These are phyloP conservation scores for Amaranthus tricolor DNA, from an alignment of 179 eudicot genomes.

Conservation along the genomic window DNA sequence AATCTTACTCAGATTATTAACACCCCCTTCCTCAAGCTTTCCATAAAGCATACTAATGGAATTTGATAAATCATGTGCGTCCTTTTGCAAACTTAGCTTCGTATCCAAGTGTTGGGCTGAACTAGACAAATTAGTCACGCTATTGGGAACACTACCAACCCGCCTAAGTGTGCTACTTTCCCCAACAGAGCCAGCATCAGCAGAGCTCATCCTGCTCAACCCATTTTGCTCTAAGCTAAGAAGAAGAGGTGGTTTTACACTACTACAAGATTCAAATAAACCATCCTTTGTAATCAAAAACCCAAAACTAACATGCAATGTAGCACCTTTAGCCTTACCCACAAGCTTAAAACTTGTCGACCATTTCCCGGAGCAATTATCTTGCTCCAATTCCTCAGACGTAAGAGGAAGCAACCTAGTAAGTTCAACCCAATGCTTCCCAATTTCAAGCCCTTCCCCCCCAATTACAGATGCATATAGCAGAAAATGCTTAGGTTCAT, in stretches of 20 bases:
- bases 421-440: slow-evolving; percentile 87
- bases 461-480: slow-evolving; percentile 56
- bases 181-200: slow-evolving; percentile 21
- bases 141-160: slow-evolving; percentile 37
- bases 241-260: slow-evolving; percentile 31
- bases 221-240: slow-evolving; percentile 37
- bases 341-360: slow-evolving; percentile 80
- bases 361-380: slow-evolving; percentile 89
- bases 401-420: slow-evolving; percentile 91
- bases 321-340: slow-evolving; percentile 79
- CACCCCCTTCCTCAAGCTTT: slow-evolving; percentile 29
- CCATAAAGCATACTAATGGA: slow-evolving; percentile 31
- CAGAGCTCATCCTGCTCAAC: slow-evolving; percentile 23
- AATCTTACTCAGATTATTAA: slow-evolving; percentile 21
- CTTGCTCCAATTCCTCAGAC: slow-evolving; percentile 85
- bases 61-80: slow-evolving; percentile 48
- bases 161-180: slow-evolving; percentile 30
- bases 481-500: slow-evolving; percentile 81
- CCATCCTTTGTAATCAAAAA: slow-evolving; percentile 51
- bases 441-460: slow-evolving; percentile 61
- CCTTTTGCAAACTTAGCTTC: slow-evolving; percentile 48
- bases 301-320: slow-evolving; percentile 78
- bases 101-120: slow-evolving; percentile 41
- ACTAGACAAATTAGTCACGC: slow-evolving; percentile 29
- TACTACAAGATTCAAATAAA: slow-evolving; percentile 27